Evolutionary conservation across 1,284 basidiomycete genomes (phyloP), one percentile per base, ranked within the genome.

Genomic region (Peniophora sp.): DNA sequence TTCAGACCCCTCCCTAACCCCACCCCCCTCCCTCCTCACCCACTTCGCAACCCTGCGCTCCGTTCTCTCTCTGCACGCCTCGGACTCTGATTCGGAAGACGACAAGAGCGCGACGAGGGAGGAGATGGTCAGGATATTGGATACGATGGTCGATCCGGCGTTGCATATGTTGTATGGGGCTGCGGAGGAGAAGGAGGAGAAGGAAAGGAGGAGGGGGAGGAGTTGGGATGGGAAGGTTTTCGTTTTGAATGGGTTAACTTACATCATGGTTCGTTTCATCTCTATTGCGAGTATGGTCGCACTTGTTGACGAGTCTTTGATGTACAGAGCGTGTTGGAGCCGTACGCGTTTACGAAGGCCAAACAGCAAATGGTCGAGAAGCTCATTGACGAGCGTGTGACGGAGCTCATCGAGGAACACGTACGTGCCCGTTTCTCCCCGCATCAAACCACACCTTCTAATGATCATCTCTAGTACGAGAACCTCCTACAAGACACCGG

Each of bases 11-110:
- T 83, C 84, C 11, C 73, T 95, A 5, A 79, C 85, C 0, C 86
- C 92, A 1, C 92, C 93, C 0, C 69, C 86, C 6, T 71, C 78
- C 0, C 80, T 97, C 23, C 78, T 92, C 43, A 91, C 95, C 58
- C 83, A 93, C 45, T 75, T 80, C 0, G 87, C 91, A 57, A 83
- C 91, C 52, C 73, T 97, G 3, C 83, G 89, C 22, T 92, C 97
- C 63, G 84, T 97, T 58, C 88, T 95, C 78, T 67, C 76, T 0
- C 91, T 97, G 8, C 94, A 95, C 64, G 83, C 90, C 46, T 86
- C 88, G 23, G 55, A 58, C 0, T 92, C 90, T 0, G 73, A 94
- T 27, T 70, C 88, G 12, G 20, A 19, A 11, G 41, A 44, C 6
- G 82, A 75, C 10, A 75, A 78, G 38, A 79, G 83, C 56, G 67